These are phyloP conservation scores for Talaromyces liani DNA, from an alignment of 495 filamentous ascomycete genomes.

Conservation along the genomic window DNA sequence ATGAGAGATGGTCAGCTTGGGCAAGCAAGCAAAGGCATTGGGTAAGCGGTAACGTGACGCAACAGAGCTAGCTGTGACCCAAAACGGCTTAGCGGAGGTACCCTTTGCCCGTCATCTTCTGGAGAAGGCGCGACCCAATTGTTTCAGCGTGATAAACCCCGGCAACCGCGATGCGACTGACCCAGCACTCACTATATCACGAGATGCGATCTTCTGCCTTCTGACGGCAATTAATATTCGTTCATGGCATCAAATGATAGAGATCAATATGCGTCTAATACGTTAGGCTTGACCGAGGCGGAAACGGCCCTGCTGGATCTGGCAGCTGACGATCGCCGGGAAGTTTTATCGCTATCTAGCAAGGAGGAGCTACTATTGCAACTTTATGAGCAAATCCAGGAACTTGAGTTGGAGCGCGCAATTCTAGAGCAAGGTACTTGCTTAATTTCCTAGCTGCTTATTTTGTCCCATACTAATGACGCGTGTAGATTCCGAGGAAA, in stretches of 20 bases:
- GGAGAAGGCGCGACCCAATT: background rate
- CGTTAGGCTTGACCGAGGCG: constrained; percentile 24
- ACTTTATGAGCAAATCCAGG: constrained; percentile 61
- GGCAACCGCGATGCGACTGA: background rate
- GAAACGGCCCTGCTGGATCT: constrained; percentile 33
- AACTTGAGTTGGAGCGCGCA: constrained; percentile 62
- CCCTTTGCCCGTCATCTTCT: background rate
- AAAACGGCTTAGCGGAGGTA: background rate
- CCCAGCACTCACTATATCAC: constrained; percentile 18
- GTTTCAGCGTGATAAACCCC: background rate
- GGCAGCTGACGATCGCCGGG: constrained; percentile 33
- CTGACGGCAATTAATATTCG: constrained; percentile 18
- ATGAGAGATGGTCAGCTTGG: background rate
- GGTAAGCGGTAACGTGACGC: constrained; percentile 10
- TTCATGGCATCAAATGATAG: constrained; percentile 31
- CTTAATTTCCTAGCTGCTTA: background rate
- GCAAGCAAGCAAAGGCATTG: background rate
- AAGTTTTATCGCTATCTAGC: constrained; percentile 49
- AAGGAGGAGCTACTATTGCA: constrained; percentile 55
- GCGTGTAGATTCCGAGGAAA: constrained; percentile 14
- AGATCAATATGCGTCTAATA: constrained; percentile 13
- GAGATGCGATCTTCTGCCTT: constrained; percentile 21
- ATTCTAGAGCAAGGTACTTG: constrained; percentile 48
- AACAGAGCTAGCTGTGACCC: background rate
- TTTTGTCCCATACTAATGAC: background rate